Evolutionary conservation across 2,329 filamentous ascomycete genomes (phyloP), one percentile per base, ranked within the genome.

Genomic region (Colletotrichum magnum): DNA sequence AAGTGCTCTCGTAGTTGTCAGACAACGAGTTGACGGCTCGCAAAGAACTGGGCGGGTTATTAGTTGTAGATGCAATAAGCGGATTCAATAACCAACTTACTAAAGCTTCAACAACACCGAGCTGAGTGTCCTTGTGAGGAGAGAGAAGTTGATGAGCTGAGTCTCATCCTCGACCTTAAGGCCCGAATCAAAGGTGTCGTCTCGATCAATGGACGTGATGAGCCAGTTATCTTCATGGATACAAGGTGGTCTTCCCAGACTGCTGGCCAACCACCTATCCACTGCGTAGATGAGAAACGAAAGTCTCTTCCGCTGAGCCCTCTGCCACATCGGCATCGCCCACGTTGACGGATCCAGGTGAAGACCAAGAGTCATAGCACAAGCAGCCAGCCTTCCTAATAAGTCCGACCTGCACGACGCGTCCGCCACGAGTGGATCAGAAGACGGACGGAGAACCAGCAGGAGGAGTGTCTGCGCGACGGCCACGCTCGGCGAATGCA

Each of bases 211-310:
- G 4, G 10, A 39, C 0, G 41, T 51, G 9, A 56, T 28, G 2
- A 62, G 12, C 64, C 64, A 62, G 15, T 56, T 43, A 21, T 66
- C 58, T 7, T 45, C 57, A 9, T 56, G 57, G 28, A 71, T 65
- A 10, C 60, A 56, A 2, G 63, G 62, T 13, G 72, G 73, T 4
- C 71, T 50, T n/a, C 73, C 72, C 6, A 73, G 68, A 9, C 59
- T 59, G 6, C 68, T 70, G 5, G 71, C 64, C 4, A 72, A 41
- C 73, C 73, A 74, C n/a, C 52, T 73, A 32, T 74, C 73, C 5
- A 62, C 59, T 3, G 59, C 64, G 28, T 68, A 73, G 6, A 74
- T 62, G 12, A 53, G 18, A 26, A 71, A 73, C 1, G 73, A 72
- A 1, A 73, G 63, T 15, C 73, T 61, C 2, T 64, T 68, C 4